Evolutionary conservation across 2,329 filamentous ascomycete species (phyloP).

Genomic region (Proliferodiscus dingleyae): DNA sequence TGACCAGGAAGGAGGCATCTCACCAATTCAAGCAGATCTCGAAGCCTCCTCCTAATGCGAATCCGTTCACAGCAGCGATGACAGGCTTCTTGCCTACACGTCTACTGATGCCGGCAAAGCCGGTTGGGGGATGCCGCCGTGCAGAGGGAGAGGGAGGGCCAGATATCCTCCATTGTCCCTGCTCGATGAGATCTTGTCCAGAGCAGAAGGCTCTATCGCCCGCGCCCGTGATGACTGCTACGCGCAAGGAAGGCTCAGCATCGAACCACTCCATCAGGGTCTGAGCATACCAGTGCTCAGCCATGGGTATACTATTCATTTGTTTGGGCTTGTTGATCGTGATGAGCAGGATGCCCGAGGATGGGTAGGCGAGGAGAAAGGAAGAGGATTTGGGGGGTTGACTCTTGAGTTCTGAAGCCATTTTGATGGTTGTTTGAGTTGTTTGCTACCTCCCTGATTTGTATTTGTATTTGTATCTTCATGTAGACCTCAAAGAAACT

Average conservation of each 20-base stretch:
- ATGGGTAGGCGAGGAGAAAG: constrained; percentile 39
- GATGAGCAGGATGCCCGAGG: constrained; percentile 51
- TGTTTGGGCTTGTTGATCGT: constrained; percentile 50
- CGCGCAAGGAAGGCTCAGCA: constrained; percentile 51
- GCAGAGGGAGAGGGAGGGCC: background rate
- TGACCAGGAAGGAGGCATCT: too few relatives aligned
- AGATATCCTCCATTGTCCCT: too few relatives aligned
- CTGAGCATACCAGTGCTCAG: constrained; percentile 37
- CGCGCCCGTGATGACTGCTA: constrained; percentile 59
- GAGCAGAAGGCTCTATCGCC: constrained; percentile 62
- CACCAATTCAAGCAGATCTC: constrained; percentile 41
- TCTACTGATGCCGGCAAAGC: constrained; percentile 51
- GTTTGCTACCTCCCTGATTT: too few relatives aligned
- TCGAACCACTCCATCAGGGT: constrained; percentile 57
- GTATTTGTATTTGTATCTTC: too few relatives aligned
- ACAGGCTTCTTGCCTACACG: constrained; percentile 56
- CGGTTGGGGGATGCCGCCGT: constrained; percentile 38
- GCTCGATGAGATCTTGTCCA: constrained; percentile 47
- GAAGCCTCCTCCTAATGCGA: constrained; percentile 52
- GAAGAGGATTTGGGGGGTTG: constrained; percentile 14
- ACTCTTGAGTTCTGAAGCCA: constrained; percentile 14
- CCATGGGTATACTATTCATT: constrained; percentile 42
- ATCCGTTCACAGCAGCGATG: constrained; percentile 55
- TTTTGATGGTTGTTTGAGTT: constrained; percentile 5
- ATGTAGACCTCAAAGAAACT: too few relatives aligned